These are phyloP conservation scores for Cornus controversa DNA, from an alignment of 148 eudicot genomes.

Conservation along the genomic window DNA sequence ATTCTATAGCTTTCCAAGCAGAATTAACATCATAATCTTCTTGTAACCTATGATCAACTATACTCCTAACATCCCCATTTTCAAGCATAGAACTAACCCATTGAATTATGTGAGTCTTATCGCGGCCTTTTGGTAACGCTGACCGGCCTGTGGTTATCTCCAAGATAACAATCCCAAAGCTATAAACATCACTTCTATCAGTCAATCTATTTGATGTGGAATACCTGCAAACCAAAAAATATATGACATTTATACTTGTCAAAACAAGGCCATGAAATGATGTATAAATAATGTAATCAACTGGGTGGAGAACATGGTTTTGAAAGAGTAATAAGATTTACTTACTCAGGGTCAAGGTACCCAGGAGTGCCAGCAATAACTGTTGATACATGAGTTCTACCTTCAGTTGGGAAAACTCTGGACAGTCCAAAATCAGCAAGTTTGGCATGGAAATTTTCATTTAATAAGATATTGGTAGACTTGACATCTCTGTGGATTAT, in stretches of 20 bases:
- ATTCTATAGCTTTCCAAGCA: too few relatives aligned
- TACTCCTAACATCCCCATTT: slow-evolving; percentile 15
- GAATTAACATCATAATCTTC: too few relatives aligned
- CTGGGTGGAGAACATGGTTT: too few relatives aligned
- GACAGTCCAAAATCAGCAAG: slow-evolving; percentile 47
- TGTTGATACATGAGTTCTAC: slow-evolving; percentile 24
- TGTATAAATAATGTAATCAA: too few relatives aligned
- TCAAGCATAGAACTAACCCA: slow-evolving; percentile 17
- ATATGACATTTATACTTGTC: background rate
- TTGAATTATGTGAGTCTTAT: slow-evolving; percentile 7
- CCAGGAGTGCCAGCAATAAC: slow-evolving; percentile 3
- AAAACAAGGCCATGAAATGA: background rate
- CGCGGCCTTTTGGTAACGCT: slow-evolving; percentile 4
- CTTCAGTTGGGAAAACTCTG: slow-evolving; percentile 28
- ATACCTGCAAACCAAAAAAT: background rate
- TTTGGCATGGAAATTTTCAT: slow-evolving; percentile 30
- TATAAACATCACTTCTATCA: slow-evolving; percentile 28
- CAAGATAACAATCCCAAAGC: slow-evolving; percentile 30
- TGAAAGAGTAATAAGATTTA: background rate
- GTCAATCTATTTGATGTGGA: slow-evolving; percentile 10
- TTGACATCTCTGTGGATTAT: slow-evolving; percentile 21
- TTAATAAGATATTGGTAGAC: slow-evolving; percentile 38
- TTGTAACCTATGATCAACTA: slow-evolving; percentile 19
- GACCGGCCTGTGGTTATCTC: slow-evolving; percentile 31
- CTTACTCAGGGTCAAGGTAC: slow-evolving; percentile 50